Base-by-base conservation (phyloP, 2,329 filamentous ascomycete species). In the Elsinoe australis region DNA sequence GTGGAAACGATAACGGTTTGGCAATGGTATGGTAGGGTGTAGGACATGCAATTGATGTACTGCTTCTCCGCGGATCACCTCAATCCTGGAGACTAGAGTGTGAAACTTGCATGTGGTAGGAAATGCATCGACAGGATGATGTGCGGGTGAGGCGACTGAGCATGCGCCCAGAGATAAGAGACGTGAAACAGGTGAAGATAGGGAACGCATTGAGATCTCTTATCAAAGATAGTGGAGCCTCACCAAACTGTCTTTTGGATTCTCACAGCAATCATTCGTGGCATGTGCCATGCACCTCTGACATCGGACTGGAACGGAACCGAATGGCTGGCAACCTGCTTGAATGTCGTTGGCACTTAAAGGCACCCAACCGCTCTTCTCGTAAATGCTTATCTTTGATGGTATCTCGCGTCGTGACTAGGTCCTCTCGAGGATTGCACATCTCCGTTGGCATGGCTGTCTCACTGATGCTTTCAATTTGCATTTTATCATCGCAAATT, bases 41-140 rank as follows among this genome's bases (percentile, higher is more conserved):
- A 19, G 6, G 39, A 32, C 28, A 44, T 14, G 15, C 21, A 31
- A 26, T 28, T 41, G 36, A 32, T 26, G 24, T 44, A 32, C 21
- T 44, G 39, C 39, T 44, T 44, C 39, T 44, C 39, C 39, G 39
- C 39, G 39, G 39, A 44, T 44, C 39, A 28, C 14, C 39, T 31
- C 15, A 8, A 9, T 14, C 19, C 9, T 18, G 4, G 39, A 17
- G 17, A 5, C 7, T 10, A 18, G 24, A 19, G 10, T 21, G 39
- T n/a, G 39, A 17, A 26, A 32, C 21, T 21, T 44, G 39, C 26
- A 31, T 17, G 18, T 42, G 21, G 38, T 15, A 28, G 38, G n/a
- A 17, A 15, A 29, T 44, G 39, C 39, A 32, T 31, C 39, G 17
- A 32, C 17, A 17, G 39, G 28, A 9, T 15, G n/a, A 18, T 21